phyloP scores from a whole-genome alignment of 352 stramenopile species.

The Pythium plurisporium region DNA sequence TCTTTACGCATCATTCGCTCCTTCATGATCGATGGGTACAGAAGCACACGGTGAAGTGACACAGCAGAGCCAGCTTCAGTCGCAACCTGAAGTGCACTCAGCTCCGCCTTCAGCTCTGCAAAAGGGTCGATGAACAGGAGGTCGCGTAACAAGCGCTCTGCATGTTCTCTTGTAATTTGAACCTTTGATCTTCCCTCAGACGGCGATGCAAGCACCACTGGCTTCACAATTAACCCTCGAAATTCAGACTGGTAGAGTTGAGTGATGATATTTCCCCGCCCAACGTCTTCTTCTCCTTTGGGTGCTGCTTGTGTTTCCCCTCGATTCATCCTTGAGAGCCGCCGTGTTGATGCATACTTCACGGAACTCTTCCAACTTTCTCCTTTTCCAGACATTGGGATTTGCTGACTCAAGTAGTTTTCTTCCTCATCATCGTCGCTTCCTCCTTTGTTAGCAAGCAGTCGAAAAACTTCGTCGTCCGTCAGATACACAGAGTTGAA shows the following conservation, averaged over 20 bases:
- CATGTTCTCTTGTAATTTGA: conserved; percentile 29
- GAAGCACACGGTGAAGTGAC: conserved; percentile 26
- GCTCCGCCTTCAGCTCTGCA: neutral
- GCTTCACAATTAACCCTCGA: conserved; percentile 35
- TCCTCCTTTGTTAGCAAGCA: conserved; percentile 21
- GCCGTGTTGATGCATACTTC: neutral
- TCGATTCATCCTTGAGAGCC: neutral
- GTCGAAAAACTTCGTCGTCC: conserved; percentile 39
- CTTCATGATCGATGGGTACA: conserved; percentile 48
- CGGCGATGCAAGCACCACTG: conserved; percentile 26
- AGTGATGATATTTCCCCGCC: conserved; percentile 15
- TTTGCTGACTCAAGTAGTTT: neutral
- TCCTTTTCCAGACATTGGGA: neutral
- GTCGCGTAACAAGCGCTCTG: conserved; percentile 40
- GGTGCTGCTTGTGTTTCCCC: neutral
- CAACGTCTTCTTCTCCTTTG: neutral
- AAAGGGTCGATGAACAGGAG: conserved; percentile 41
- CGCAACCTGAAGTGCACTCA: neutral
- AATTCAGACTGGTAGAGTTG: conserved; percentile 48
- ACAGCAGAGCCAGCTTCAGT: neutral
- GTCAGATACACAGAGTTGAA: conserved; percentile 60
- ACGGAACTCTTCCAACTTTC: neutral
- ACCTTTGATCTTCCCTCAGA: conserved; percentile 26
- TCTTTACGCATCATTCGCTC: conserved; percentile 25
- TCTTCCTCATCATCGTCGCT: conserved; percentile 7